These are phyloP conservation scores for Aquanectria penicillioides DNA, from an alignment of 2,329 filamentous ascomycete species.

Conservation along the genomic window DNA sequence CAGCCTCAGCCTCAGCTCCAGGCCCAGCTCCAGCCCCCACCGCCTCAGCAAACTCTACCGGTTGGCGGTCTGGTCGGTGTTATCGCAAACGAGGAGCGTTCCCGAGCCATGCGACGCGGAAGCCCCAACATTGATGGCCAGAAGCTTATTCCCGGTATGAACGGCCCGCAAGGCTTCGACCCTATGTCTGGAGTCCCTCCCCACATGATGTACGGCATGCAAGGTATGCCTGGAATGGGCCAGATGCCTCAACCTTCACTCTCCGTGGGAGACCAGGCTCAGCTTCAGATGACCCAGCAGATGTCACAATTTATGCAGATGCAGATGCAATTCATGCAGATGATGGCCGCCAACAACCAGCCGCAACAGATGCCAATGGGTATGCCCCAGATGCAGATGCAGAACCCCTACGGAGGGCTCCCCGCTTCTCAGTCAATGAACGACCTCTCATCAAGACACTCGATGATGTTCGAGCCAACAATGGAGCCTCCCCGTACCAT, in stretches of 20 bases:
- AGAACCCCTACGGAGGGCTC: conserved; percentile 41
- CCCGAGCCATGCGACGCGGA: conserved; percentile 79
- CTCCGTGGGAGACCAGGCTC: conserved; percentile 74
- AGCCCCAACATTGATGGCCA: conserved; percentile 74
- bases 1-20: conserved; percentile 47
- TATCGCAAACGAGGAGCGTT: conserved; percentile 85
- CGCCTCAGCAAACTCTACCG: conserved; percentile 57
- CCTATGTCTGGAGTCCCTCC: conserved; percentile 60
- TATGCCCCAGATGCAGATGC: conserved; percentile 43
- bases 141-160: conserved; percentile 49
- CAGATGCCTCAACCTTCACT: conserved; percentile 57
- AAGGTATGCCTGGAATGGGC: conserved; percentile 41
- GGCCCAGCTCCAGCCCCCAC: conserved; percentile 45
- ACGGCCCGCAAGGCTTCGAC: conserved; percentile 56
- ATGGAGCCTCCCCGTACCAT: conserved; percentile 54
- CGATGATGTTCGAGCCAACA: conserved; percentile 58
- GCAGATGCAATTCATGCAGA: conserved; percentile 95
- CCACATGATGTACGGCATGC: conserved; percentile 52
- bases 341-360: conserved; percentile 66
- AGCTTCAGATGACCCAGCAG: conserved; percentile 83
- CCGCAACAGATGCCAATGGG: conserved; percentile 35
- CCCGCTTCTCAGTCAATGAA: conserved; percentile 54
- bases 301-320: conserved; percentile 92
- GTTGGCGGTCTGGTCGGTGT: conserved; percentile 87
- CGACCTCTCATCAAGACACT: conserved; percentile 56